Base-by-base conservation (phyloP, 768 basidiomycete species). In the Lentinula sp. region DNA sequence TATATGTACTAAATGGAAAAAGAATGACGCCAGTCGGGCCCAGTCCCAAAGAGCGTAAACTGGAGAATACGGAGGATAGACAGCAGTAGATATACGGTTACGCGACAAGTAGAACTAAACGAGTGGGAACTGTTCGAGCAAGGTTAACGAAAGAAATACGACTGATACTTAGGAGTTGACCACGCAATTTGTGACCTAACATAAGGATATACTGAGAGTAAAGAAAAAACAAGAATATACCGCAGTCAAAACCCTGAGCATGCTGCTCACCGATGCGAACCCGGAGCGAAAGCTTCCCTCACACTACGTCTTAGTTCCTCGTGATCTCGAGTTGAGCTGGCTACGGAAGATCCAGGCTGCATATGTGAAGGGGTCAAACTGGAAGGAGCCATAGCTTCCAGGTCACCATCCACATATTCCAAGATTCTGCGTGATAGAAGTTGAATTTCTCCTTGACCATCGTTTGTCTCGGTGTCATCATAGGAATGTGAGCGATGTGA, bases 391-490 rank as follows among this genome's bases (percentile, higher is more conserved):
- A 81, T 72, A 7, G 78, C 81, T 35, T 90, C 89, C 1, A 78
- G 68, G 52, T 90, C 90, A 32, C 84, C 84, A 45, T 96, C 93
- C 16, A 93, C 86, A 66, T 94, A 85, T 66, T 95, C 93, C 58
- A 95, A 74, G 56, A 97, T 97, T 64, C 93, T 84, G 49, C 88
- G 80, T 7, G 90, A 87, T 48, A 98, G 83, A 32, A 88, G 77
- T 63, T 92, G 88, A 64, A 98, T 98, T 76, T 98, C 96, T 41
- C 90, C 87, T 65, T 91, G 90, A 7, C 95, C 95, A 61, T 95
- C 92, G 2, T 87, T 91, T 2, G 87, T 85, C 45, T 92, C 90
- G 15, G 91, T 92, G 46, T 89, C 92, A 61, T 88, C 88, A 66
- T 90, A 88, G 42, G 90, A 91, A 60, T 87, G 84, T 59, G 89